These are phyloP conservation scores for Lachancea waltii DNA, from an alignment of 805 yeast species.

Conservation along the genomic window DNA sequence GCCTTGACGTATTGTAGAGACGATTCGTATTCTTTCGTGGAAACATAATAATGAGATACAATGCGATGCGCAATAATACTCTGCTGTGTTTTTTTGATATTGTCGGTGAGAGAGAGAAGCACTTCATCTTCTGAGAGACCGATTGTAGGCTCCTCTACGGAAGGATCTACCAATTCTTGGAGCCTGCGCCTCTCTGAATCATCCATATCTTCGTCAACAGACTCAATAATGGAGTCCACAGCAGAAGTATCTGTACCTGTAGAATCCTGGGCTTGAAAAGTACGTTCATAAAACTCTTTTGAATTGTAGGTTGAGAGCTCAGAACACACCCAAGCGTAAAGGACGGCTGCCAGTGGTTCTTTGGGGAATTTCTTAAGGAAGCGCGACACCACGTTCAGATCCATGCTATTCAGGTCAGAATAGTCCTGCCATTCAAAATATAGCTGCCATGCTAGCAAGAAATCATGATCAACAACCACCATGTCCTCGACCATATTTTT, in stretches of 20 bases:
- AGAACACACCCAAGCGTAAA: slow-evolving; percentile 59
- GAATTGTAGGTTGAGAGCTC: slow-evolving; percentile 59
- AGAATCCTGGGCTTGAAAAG: slow-evolving; percentile 10
- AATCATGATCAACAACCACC: slow-evolving; percentile 58
- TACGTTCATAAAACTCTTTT: slow-evolving; percentile 20
- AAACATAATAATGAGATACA: slow-evolving; percentile 51
- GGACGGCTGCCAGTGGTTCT: slow-evolving; percentile 54
- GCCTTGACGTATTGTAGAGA: slow-evolving; percentile 55
- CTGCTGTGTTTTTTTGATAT: slow-evolving; percentile 39
- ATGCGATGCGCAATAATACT: slow-evolving; percentile 62
- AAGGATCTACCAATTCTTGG: slow-evolving; percentile 21
- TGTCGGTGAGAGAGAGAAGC: slow-evolving; percentile 44
- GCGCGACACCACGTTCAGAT: slow-evolving; percentile 39
- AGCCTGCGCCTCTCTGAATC: slow-evolving; percentile 18
- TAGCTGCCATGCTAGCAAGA: slow-evolving; percentile 62
- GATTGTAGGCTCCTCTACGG: slow-evolving; percentile 18
- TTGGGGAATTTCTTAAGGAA: slow-evolving; percentile 52
- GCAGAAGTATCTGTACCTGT: slow-evolving; percentile 5
- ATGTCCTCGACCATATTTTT: slow-evolving; percentile 60
- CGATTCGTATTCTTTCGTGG: slow-evolving; percentile 53
- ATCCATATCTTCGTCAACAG: slow-evolving; percentile 20
- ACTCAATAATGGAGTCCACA: slow-evolving; percentile 8
- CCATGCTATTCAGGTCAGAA: slow-evolving; percentile 42
- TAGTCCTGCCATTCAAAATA: slow-evolving; percentile 72
- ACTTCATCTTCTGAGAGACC: slow-evolving; percentile 44